phyloP scores from a whole-genome alignment of 345 rosid species.

The Citropsis articulata region DNA sequence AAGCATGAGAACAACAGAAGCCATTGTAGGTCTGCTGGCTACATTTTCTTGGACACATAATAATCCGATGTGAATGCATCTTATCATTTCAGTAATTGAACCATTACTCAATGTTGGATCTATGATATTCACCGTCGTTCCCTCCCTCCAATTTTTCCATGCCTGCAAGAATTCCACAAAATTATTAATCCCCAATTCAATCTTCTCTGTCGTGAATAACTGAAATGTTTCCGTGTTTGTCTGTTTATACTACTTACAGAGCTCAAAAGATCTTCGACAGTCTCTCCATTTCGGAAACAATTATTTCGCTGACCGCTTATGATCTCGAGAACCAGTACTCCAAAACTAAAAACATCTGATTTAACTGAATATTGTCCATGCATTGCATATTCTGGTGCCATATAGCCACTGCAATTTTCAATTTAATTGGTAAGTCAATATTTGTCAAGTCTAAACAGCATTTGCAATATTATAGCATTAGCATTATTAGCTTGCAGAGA shows the following conservation, averaged over 20 bases:
- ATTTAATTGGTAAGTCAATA: background rate
- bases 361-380: conserved; percentile 39
- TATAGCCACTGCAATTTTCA: conserved; percentile 31
- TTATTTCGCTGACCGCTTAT: conserved; percentile 34
- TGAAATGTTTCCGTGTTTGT: background rate
- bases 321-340: conserved; percentile 42
- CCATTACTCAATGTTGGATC: conserved; percentile 23
- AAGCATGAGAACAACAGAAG: conserved; percentile 36
- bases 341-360: conserved; percentile 46
- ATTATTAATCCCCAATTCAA: background rate
- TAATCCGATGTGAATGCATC: conserved; percentile 44
- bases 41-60: conserved; percentile 44
- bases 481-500: too few relatives aligned
- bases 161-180: conserved; percentile 24
- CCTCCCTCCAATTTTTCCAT: conserved; percentile 48
- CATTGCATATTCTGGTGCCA: conserved; percentile 48
- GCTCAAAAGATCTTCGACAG: conserved; percentile 27
- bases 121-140: conserved; percentile 15
- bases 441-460: background rate
- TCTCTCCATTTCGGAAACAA: conserved; percentile 10
- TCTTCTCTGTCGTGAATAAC: background rate
- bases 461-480: background rate
- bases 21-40: conserved; percentile 37
- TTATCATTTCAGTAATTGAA: conserved; percentile 22
- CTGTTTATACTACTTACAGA: conserved; percentile 17